A percentile compares a stretch with the other conserved stretches of the same genome.
Evolutionary conservation across 257 asterid species (phyloP).

Genomic region (Ilex aquifolium): DNA sequence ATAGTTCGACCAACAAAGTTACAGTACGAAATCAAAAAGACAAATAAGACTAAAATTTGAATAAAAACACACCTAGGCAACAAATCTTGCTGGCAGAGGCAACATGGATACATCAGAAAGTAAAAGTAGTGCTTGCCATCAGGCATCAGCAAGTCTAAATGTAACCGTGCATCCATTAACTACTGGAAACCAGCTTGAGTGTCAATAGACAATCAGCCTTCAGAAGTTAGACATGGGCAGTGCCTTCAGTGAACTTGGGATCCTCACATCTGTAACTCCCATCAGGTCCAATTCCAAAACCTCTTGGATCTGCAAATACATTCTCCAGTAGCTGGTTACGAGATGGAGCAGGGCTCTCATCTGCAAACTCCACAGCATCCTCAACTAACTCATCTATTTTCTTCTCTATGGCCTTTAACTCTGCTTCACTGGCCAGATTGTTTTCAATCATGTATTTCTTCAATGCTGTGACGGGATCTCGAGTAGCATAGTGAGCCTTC

Average conservation of each 20-base stretch:
- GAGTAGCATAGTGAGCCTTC: slow-evolving; percentile 81
- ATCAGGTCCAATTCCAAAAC: slow-evolving; percentile 92
- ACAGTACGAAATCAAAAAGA: too few relatives aligned
- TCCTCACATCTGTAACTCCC: slow-evolving; percentile 99
- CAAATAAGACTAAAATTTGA: too few relatives aligned
- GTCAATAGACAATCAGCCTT: too few relatives aligned
- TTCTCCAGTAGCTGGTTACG: slow-evolving; percentile 90
- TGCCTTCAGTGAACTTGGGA: slow-evolving; percentile 95
- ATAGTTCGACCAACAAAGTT: too few relatives aligned
- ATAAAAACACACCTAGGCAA: too few relatives aligned
- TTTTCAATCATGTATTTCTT: slow-evolving; percentile 71
- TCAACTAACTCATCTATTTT: slow-evolving; percentile 79
- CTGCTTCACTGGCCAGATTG: slow-evolving; percentile 69
- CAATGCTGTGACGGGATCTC: slow-evolving; percentile 76
- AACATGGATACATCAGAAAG: too few relatives aligned
- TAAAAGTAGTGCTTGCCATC: too few relatives aligned
- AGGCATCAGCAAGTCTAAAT: too few relatives aligned
- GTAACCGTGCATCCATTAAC: too few relatives aligned
- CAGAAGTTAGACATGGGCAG: slow-evolving; percentile 65
- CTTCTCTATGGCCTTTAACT: slow-evolving; percentile 74
- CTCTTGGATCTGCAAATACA: slow-evolving; percentile 91
- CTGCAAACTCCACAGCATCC: slow-evolving; percentile 92
- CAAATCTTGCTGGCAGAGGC: too few relatives aligned
- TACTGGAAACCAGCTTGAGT: too few relatives aligned
- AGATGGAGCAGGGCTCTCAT: slow-evolving; percentile 70